Base-by-base conservation (phyloP, 1,139 yeast genomes). In the Lodderomyces orthopsilosis region DNA sequence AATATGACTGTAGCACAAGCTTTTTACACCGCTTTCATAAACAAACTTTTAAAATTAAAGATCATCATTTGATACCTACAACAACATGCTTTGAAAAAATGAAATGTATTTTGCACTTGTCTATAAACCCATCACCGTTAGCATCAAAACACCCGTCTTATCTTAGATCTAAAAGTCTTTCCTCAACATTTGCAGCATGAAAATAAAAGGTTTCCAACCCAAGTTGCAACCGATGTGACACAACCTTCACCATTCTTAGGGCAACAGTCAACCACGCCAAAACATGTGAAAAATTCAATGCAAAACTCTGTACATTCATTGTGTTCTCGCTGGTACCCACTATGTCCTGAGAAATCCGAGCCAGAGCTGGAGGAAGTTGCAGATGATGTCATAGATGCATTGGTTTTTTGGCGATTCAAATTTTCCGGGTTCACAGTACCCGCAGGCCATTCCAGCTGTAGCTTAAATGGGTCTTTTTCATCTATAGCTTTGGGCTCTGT, bases 241-340 rank as follows among this genome's bases (percentile, higher is more conserved):
- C 66, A 72, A 13, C 78, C 77, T 41, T 70, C 76, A 2, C 72
- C 70, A 27, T 57, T 59, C 34, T 65, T 51, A 9, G 78, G 77
- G 51, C 75, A 71, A 53, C 75, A 72, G 40, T 68, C 72, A 39
- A 66, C 64, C 41, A 70, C 56, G 1, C 78, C 77, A 45, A 72
- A 73, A 50, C 78, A 73, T 12, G 65, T 48, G 44, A 59, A 57
- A 40, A 56, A 59, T 45, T 71, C 77, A 40, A 67, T 52, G 48
- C 75, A 70, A 47, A 72, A 72, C 48, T 71, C 77, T 4, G 73
- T 56, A 50, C 78, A 73, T 47, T 73, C 77, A 50, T 70, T 69
- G 26, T 54, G 40, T 12, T 68, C 65, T 42, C 66, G 52, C 6
- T 62, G 63, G 47, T 66, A 68, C 4, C 75, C 74, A 37, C 71